Evolutionary conservation across 768 basidiomycete genomes (phyloP), one percentile per base, ranked within the genome.

Genomic region (Boletus reticulatus): DNA sequence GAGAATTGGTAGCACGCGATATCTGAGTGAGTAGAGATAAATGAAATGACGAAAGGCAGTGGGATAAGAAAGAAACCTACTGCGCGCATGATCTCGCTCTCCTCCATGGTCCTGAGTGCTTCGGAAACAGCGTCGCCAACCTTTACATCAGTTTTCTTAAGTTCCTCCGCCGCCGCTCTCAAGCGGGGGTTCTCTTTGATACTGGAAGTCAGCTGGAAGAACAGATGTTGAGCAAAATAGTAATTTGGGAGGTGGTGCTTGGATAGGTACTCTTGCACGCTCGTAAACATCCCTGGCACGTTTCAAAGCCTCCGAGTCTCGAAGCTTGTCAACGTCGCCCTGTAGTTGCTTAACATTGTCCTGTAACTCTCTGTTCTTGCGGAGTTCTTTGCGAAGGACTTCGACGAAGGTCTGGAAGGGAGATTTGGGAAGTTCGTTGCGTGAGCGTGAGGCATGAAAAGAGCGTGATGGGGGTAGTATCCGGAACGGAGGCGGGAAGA

Each of bases 391-490:
- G 62, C 82, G 85, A 43, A 99, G 77, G 19, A 95, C 94, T 34
- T 98, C 91, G 9, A 98, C 94, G 62, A 99, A 99, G 3, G 94
- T 94, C 72, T 92, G 88, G 67, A 97, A 98, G 1, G 97, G 97
- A 5, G 94, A 97, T 69, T 91, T 92, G 6, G 90, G 89, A 5
- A 81, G 70, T 63, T 92, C 89, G 60, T 85, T 75, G 41, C 71
- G 77, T 31, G 79, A 77, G 43, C 79, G 76, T 38, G 89, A 87
- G 29, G 88, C 80, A 66, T 90, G 88, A 65, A 91, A 89, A 14
- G 72, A 73, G 48, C 65, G 65, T 27, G 58, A 57, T 9, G 63
- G 31, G 12, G 29, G 56, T 14, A 44, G 65, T 64, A 71, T 67
- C 52, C 77, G 76, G 38, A 73, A 61, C 14, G 72, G 58, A 14